A percentile compares a stretch with the other conserved stretches of the same genome.
These are phyloP conservation scores for Penium margaritaceum DNA, from an alignment of 139 green algal species.

Conservation along the genomic window DNA sequence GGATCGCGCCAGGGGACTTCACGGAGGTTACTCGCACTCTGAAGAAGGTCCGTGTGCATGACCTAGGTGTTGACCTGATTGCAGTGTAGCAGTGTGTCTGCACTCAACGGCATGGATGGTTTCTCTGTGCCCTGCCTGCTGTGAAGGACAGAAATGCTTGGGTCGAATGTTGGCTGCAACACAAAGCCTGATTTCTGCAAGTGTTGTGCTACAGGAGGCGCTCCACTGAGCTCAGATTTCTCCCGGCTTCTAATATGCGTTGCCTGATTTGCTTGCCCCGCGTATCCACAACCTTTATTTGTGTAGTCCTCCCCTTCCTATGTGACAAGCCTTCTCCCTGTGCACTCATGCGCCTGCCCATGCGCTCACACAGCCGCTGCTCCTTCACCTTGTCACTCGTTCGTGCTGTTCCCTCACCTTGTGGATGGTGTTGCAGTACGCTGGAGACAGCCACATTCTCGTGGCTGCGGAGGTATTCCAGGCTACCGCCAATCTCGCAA, in stretches of 20 bases:
- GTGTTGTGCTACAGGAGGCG: too few species aligned
- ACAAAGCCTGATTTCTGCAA: too few species aligned
- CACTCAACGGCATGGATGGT: too few species aligned
- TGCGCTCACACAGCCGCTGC: too few species aligned
- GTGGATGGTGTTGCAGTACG: conserved; percentile 19
- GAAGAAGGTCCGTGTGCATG: conserved; percentile 38
- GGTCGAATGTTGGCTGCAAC: too few species aligned
- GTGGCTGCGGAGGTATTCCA: conserved; percentile 40
- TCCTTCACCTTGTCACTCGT: not conserved
- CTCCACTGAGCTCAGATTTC: too few species aligned
- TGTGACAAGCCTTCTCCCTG: not conserved
- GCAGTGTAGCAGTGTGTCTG: not conserved
- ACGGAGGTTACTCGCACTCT: conserved; percentile 18
- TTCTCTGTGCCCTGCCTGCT: too few species aligned
- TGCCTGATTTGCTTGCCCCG: too few species aligned
- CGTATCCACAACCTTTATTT: too few species aligned
- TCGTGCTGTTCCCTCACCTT: not conserved
- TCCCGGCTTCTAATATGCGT: too few species aligned
- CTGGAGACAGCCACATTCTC: conserved; percentile 35
- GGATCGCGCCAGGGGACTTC: conserved; percentile 40
- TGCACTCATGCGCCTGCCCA: not conserved
- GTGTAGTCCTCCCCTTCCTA: not conserved
- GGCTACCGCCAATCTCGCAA: conserved; percentile 27
- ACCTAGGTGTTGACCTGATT: too few species aligned
- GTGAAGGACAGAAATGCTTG: too few species aligned